Evolutionary conservation across 768 basidiomycete genomes (phyloP), one percentile per base, ranked within the genome.

Genomic region (Tulasnella sp.): DNA sequence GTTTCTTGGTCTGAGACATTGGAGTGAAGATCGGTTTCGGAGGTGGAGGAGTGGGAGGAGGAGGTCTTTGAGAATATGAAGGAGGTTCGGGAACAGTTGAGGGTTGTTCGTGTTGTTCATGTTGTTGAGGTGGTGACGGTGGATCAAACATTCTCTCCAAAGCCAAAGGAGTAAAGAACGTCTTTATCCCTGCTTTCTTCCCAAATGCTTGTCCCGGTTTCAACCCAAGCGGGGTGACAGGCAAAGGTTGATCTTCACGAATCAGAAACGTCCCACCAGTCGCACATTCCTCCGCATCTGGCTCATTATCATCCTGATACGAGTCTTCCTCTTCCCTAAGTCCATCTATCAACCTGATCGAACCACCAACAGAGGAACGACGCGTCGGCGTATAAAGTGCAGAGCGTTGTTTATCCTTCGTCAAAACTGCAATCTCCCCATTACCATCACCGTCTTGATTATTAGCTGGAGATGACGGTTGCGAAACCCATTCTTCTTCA

Each of bases 101-200:
- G 32, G 15, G n/a, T 25, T 20, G 34, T 25, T 34, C 19, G 35
- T 60, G 43, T 32, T 48, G 54, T 44, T 31, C 55, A 34, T 59
- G 54, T 58, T 58, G 57, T 15, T 64, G 59, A 4, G 83, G 85
- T 3, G 87, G 87, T 5, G 88, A 86, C 1, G 91, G 91, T 6
- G 91, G 91, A 55, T 92, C 85, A 58, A 93, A 95, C 86, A 95
- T 89, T 49, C 74, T 75, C 65, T 95, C 90, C 7, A 95, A 71
- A 22, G 82, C 80, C 48, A 90, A 63, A 0, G 89, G 88, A 49
- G 81, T 87, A 69, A 96, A 96, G 62, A 96, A 77, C 65, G 84
- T 79, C 65, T 83, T 88, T 40, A 79, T 12, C n/a, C 16, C 48
- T 6, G 54, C 40, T 34, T 29, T 42, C n/a, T 69, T 67, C 8